A percentile compares a stretch with the other conserved stretches of the same genome.
phyloP scores from a whole-genome alignment of 2,329 filamentous ascomycete genomes.

The Acrocalymma vagum region DNA sequence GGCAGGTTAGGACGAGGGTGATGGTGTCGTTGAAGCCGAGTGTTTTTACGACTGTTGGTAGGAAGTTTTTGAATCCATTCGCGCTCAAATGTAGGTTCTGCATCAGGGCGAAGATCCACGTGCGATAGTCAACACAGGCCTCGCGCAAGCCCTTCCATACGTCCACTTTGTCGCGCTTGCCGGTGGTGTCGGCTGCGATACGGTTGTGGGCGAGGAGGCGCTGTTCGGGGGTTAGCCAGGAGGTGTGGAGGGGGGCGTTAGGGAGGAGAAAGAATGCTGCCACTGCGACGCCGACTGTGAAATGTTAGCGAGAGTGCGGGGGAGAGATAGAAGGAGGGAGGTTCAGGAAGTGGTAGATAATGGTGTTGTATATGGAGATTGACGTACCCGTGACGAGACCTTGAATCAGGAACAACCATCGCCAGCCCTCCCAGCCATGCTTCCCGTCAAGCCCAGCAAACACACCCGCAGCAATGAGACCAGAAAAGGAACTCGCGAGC shows the following conservation, averaged over 20 bases:
- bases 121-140: constrained; percentile 20
- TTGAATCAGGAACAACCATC: constrained; percentile 55
- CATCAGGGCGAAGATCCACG: constrained; percentile 27
- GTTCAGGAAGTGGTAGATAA: constrained; percentile 13
- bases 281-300: constrained; percentile 14
- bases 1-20: constrained; percentile 36
- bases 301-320: too few relatives aligned
- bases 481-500: constrained; percentile 51
- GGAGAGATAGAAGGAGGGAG: constrained; percentile 14
- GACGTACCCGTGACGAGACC: constrained; percentile 40
- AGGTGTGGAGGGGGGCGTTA: constrained; percentile 42
- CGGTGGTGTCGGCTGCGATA: constrained; percentile 55
- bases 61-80: constrained; percentile 38
- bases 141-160: constrained; percentile 24
- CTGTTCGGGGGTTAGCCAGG: constrained; percentile 55
- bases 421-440: constrained; percentile 51
- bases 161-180: constrained; percentile 29
- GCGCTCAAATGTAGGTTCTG: constrained; percentile 25
- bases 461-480: constrained; percentile 50
- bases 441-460: constrained; percentile 47
- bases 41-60: constrained; percentile 42
- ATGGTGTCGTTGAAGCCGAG: constrained; percentile 39
- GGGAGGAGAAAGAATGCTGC: constrained; percentile 31
- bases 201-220: constrained; percentile 41
- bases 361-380: not conserved